Evolutionary conservation across 306 rosid species (phyloP), one percentile per base, ranked within the genome.

Genomic region (Dalbergia oliveri): DNA sequence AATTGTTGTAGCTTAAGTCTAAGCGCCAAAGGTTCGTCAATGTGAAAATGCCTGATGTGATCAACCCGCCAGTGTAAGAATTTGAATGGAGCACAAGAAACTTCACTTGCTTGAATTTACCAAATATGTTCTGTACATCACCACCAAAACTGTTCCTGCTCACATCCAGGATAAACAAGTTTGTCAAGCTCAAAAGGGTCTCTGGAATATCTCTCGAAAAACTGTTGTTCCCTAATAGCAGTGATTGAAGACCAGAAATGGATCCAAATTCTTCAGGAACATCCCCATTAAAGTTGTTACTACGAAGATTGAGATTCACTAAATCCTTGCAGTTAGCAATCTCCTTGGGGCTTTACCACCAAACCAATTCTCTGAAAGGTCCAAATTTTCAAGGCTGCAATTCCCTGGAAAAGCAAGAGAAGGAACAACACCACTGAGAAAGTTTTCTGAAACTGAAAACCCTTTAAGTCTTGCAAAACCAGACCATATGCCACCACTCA

Each of bases 161-260:
- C 86, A 94, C 75, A 90, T 94, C 98, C 94, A 94, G 87, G 85
- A 91, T 86, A 41, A 65, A 75, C 79, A 94, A 83, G 3, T 85
- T 85, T 47, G 3, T 83, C 90, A 94, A 87, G 56, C 60, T 76
- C 86, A 76, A 79, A 53, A 94, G 90, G 31, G 91, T 39, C 45
- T 86, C 86, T 0, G 98, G 97, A 56, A 94, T 81, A 4, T 81
- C 88, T 5, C 87, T 83, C 35, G 94, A 86, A 16, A 94, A 91
- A 4, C 76, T 88, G 81, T 92, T 94, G 69, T 68, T 89, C 15
- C 90, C 92, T 77, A 94, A 82, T 86, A 86, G 84, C 88, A 94
- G 73, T 12, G 65, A 76, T 72, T 82, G 54, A 3, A 94, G 90
- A 43, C 82, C 44, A 14, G 82, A 75, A 83, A 94, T 87, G 4